These are phyloP conservation scores for Fusarium coicis DNA, from an alignment of 2,329 filamentous ascomycete species.

Conservation along the genomic window DNA sequence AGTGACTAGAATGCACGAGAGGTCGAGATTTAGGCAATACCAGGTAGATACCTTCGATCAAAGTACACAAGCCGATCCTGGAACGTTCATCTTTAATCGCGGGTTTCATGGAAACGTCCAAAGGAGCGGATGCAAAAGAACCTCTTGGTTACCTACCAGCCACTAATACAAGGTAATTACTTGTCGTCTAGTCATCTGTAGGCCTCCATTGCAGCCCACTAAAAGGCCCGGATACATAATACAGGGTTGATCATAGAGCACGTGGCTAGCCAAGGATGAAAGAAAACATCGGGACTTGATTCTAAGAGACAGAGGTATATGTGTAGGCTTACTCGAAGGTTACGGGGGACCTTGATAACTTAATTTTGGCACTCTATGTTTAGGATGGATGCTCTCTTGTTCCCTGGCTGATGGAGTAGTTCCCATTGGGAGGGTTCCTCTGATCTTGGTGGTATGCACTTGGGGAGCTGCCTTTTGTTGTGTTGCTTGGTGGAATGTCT, in stretches of 20 bases:
- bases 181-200: conserved; percentile 14
- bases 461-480: not conserved
- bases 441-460: not conserved
- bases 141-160: conserved; percentile 21
- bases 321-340: not conserved
- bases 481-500: not conserved
- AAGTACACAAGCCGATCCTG: conserved; percentile 15
- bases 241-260: conserved; percentile 7
- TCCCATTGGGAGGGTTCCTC: not conserved
- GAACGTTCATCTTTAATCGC: conserved; percentile 10
- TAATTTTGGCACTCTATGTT: not conserved
- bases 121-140: conserved; percentile 19
- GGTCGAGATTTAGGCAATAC: not conserved
- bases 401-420: not conserved
- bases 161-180: conserved; percentile 23
- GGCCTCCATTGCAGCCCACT: conserved; percentile 17
- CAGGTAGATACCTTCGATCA: not conserved
- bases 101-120: conserved; percentile 1
- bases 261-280: not conserved
- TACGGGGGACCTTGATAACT: not conserved
- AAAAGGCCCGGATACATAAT: conserved; percentile 24
- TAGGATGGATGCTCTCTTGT: not conserved
- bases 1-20: not conserved
- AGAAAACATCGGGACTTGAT: not conserved
- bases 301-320: not conserved